Conservation (phyloP, 2,329 filamentous ascomycete genomes). For the Aspergillus thermomutatus region DNA sequence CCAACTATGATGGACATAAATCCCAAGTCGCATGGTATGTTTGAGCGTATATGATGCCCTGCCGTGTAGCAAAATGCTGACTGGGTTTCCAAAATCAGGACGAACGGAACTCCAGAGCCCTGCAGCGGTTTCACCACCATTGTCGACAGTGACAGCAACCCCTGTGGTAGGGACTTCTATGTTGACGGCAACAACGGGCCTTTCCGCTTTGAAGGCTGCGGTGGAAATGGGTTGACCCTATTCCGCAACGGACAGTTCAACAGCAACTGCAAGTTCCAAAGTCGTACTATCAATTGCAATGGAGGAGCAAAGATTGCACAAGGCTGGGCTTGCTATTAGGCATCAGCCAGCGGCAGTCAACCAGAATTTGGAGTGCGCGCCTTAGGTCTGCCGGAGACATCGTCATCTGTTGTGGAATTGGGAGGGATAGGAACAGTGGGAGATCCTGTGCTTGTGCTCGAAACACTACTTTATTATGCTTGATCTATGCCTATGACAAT, state of each 20-base stretch:
- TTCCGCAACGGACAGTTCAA: neutral
- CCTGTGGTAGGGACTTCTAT: neutral
- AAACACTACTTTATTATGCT: neutral
- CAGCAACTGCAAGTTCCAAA: neutral
- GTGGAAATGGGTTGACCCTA: neutral
- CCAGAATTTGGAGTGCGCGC: neutral
- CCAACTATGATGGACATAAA: neutral
- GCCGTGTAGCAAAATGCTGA: neutral
- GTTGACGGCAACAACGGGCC: neutral
- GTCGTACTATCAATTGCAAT: neutral
- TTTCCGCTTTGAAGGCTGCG: neutral
- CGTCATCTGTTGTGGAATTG: neutral
- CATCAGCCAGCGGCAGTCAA: neutral
- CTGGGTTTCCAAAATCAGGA: neutral
- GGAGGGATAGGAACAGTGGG: neutral
- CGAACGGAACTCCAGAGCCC: neutral
- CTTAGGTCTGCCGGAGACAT: neutral
- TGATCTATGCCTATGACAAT: neutral
- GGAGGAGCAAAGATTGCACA: neutral
- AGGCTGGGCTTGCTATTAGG: neutral
- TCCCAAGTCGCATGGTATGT: neutral
- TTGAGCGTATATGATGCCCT: neutral
- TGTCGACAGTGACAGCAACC: neutral
- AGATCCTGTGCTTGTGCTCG: neutral
- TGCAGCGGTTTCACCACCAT: neutral